A percentile compares a stretch with the other conserved stretches of the same genome.
These are phyloP conservation scores for Aspergillus sp. DNA, from an alignment of 2,329 filamentous ascomycete species.

Conservation along the genomic window DNA sequence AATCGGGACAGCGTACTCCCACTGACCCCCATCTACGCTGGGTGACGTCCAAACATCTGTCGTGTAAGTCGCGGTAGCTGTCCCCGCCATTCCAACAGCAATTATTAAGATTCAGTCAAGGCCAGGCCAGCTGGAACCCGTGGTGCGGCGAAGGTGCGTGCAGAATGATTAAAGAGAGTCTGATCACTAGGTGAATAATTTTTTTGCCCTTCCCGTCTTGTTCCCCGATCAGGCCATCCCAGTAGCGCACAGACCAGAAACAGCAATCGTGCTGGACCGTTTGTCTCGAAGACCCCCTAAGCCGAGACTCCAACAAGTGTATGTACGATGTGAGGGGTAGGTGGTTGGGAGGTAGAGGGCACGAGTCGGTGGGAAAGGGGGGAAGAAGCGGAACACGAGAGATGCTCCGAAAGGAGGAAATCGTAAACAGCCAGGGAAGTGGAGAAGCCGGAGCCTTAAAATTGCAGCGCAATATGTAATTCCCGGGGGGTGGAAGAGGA, in stretches of 20 bases:
- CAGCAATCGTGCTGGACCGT: conserved; percentile 12
- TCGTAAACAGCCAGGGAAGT: conserved; percentile 35
- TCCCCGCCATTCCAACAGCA: conserved; percentile 42
- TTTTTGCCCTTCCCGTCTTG: not conserved
- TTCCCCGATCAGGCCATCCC: conserved; percentile 35
- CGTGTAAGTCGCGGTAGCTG: conserved; percentile 41
- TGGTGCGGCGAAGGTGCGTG: conserved; percentile 9
- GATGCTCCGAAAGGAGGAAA: conserved; percentile 34
- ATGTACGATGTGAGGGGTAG: conserved; percentile 18
- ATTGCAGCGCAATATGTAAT: conserved; percentile 19
- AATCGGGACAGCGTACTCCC: conserved; percentile 43
- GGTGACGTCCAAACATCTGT: conserved; percentile 43
- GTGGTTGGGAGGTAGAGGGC: conserved; percentile 7
- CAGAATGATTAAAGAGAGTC: conserved; percentile 17
- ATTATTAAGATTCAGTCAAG: conserved; percentile 20
- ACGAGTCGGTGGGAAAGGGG: conserved; percentile 20
- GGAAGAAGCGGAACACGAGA: conserved; percentile 10
- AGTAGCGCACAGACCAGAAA: conserved; percentile 16
- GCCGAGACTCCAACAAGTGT: conserved; percentile 5
- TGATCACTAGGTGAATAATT: conserved; percentile 13
- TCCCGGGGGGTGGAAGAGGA: conserved; percentile 14
- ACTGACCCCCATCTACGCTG: conserved; percentile 35
- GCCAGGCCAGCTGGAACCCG: conserved; percentile 40
- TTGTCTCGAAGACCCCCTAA: conserved; percentile 9
- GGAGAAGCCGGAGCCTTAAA: conserved; percentile 17